These are phyloP conservation scores for Trichomonascaceae sp. DNA, from an alignment of 1,139 yeast genomes.

Conservation along the genomic window DNA sequence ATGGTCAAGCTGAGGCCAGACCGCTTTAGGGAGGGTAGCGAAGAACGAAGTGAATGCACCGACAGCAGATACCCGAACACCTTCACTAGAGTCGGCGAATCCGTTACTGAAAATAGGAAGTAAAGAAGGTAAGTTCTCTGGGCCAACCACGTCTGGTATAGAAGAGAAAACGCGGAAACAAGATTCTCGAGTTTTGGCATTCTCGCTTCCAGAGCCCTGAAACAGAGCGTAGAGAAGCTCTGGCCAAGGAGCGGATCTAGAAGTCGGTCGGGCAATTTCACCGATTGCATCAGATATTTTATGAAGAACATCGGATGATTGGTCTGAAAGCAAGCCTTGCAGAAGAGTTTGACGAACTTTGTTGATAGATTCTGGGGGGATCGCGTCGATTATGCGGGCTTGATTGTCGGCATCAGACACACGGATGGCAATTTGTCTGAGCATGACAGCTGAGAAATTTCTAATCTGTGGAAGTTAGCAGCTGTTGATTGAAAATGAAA, in stretches of 20 bases:
- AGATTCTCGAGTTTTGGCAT: conserved; percentile 77
- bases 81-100: conserved; percentile 70
- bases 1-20: conserved; percentile 72
- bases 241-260: conserved; percentile 48
- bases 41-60: conserved; percentile 90
- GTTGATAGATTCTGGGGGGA: conserved; percentile 50
- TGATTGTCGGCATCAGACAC: conserved; percentile 60
- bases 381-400: conserved; percentile 70
- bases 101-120: conserved; percentile 72
- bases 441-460: conserved; percentile 78
- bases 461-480: conserved; percentile 25
- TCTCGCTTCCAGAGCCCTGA: conserved; percentile 56
- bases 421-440: conserved; percentile 79
- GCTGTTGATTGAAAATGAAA: neutral
- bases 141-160: conserved; percentile 72
- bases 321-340: conserved; percentile 63
- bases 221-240: conserved; percentile 71
- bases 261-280: conserved; percentile 54
- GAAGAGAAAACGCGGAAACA: conserved; percentile 85
- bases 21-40: conserved; percentile 67
- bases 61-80: conserved; percentile 86
- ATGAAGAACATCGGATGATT: conserved; percentile 72
- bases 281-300: conserved; percentile 92
- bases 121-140: conserved; percentile 36
- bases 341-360: conserved; percentile 64